Base-by-base conservation (phyloP, 75 land plant genomes). In the Isoetes taiwanensis region DNA sequence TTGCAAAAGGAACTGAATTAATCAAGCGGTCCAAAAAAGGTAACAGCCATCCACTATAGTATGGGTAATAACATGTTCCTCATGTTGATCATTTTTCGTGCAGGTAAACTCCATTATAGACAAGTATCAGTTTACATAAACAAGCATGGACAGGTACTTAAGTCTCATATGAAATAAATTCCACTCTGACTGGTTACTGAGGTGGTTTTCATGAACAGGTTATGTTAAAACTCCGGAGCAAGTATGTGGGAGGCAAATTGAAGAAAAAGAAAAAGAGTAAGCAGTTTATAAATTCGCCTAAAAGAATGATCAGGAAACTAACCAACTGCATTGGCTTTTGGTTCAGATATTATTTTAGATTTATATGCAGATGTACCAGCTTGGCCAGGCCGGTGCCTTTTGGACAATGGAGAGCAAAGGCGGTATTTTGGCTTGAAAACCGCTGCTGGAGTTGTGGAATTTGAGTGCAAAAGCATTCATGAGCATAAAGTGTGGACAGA, bases 71-170 rank as follows among this genome's bases (percentile, higher is more conserved):
- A n/a, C n/a, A n/a, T n/a, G n/a, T n/a, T n/a, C n/a, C n/a, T n/a
- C n/a, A n/a, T n/a, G n/a, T n/a, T n/a, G n/a, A n/a, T n/a, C n/a
- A n/a, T n/a, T n/a, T n/a, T n/a, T n/a, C n/a, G n/a, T 57, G 67
- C 72, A 82, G 86, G 86, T 32, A 86, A 76, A 35, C 75, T 90
- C 60, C 97, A 90, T 39, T 90, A 84, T 91, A 90, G 89, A 61
- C 21, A 73, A 14, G 81, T 90, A 11, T 82, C 73, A 32, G 93
- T 86, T 11, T 90, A 90, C 52, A 71, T 83, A 10, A 74, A 86
- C 67, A 58, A 71, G 52, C 41, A 59, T 65, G 78, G 80, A 14
- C 86, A 79, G 83, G 85, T 89, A 21, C 23, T 6, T 43, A 23
- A 2, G 24, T 30, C 42, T 41, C 23, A 37, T 30, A 42, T 9